Percentiles rank a stretch among this genome's conserved stretches.
These are phyloP conservation scores for Phlebiopsis gigantea DNA, from an alignment of 768 basidiomycete genomes.

Conservation along the genomic window DNA sequence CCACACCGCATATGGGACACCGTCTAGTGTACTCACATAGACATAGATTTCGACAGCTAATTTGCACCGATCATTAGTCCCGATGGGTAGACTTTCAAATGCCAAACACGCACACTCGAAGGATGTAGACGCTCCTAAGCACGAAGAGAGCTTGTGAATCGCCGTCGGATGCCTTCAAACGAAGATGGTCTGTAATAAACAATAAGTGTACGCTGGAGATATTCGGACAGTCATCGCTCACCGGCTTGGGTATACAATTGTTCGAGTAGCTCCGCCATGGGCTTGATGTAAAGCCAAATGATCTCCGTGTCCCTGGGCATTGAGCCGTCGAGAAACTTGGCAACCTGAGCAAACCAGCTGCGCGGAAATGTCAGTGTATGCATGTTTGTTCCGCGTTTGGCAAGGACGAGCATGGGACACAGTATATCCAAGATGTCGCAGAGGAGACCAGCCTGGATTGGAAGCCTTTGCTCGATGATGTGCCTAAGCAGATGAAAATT, in stretches of 20 bases:
- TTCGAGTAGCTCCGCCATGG: slow-evolving; percentile 3
- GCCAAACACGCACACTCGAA: slow-evolving; percentile 39
- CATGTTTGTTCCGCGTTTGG: slow-evolving; percentile 23
- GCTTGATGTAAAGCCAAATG: slow-evolving; percentile 3
- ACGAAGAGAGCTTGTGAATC: not conserved
- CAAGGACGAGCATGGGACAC: slow-evolving; percentile 36
- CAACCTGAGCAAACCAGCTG: slow-evolving; percentile 33
- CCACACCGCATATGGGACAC: not conserved
- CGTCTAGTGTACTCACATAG: slow-evolving; percentile 33
- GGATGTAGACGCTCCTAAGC: slow-evolving; percentile 31
- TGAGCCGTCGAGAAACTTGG: not conserved
- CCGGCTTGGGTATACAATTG: not conserved
- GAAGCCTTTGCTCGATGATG: slow-evolving; percentile 31
- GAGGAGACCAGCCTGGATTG: slow-evolving; percentile 41
- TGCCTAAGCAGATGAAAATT: slow-evolving; percentile 37
- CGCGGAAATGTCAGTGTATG: slow-evolving; percentile 49
- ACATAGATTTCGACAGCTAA: slow-evolving; percentile 43
- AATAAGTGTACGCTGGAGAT: not conserved
- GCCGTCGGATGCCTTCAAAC: too few relatives aligned
- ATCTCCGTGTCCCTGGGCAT: slow-evolving; percentile 2
- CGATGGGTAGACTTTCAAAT: too few relatives aligned
- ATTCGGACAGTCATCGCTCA: not conserved
- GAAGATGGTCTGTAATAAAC: slow-evolving; percentile 7
- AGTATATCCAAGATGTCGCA: slow-evolving; percentile 49
- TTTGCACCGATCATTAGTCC: not conserved